Percentiles rank a stretch among this genome's conserved stretches.
Evolutionary conservation across 2,329 filamentous ascomycete genomes (phyloP).

Genomic region (Colletotrichum somersetense): DNA sequence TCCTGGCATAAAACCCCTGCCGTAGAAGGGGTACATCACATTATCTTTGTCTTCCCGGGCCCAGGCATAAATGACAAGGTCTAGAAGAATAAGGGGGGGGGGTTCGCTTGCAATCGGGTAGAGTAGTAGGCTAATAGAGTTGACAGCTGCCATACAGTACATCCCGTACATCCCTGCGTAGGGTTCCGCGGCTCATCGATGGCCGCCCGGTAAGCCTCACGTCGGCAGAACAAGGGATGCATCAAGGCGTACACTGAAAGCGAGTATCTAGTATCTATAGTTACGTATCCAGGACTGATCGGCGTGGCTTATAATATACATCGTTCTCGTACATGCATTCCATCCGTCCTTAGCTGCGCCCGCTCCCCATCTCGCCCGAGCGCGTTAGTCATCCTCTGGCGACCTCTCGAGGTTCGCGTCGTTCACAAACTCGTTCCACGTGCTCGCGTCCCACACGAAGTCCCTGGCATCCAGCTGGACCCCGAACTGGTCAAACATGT

Average conservation of each 20-base stretch:
- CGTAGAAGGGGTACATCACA: not conserved
- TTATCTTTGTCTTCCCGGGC: too few species aligned
- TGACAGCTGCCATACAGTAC: not conserved
- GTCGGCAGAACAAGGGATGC: not conserved
- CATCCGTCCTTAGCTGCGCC: not conserved
- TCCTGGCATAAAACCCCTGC: not conserved
- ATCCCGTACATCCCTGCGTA: not conserved
- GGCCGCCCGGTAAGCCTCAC: not conserved
- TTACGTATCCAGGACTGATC: slow-evolving; percentile 14
- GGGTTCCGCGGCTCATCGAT: not conserved
- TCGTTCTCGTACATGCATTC: not conserved
- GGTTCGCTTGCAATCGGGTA: not conserved
- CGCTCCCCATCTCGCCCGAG: not conserved
- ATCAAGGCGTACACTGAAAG: not conserved
- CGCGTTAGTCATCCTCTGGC: slow-evolving; percentile 44
- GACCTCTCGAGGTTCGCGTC: slow-evolving; percentile 55
- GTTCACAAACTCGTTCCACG: slow-evolving; percentile 60
- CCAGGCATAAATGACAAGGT: not conserved
- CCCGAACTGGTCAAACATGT: slow-evolving; percentile 44
- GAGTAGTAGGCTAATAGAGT: not conserved
- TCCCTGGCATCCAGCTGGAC: slow-evolving; percentile 41
- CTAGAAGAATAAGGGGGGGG: not conserved
- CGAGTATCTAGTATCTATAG: not conserved
- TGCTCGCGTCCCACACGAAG: slow-evolving; percentile 51
- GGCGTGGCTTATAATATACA: slow-evolving; percentile 2